Evolutionary conservation across 2,329 filamentous ascomycete genomes (phyloP), one percentile per base, ranked within the genome.

Genomic region (Rosellinia necatrix): DNA sequence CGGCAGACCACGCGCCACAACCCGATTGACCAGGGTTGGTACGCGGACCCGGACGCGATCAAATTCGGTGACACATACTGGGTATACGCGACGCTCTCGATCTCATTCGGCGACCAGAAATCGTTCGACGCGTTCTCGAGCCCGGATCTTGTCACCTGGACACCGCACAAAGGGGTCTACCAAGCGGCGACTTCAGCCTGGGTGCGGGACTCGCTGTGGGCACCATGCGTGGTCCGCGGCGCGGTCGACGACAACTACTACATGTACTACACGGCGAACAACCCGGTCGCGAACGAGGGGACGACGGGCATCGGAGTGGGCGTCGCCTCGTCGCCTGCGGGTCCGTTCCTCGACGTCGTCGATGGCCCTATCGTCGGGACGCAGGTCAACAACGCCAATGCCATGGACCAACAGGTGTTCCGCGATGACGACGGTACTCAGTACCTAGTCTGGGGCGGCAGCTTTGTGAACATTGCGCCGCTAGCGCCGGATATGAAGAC

Each of bases 61-160:
- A 72, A 76, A 64, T 81, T 78, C 68, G 65, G 75, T 27, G 67
- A 66, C 24, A 55, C 72, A 24, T 80, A 77, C 67, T 81, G 76
- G 76, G 73, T 80, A 17, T 81, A 74, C 62, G 75, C 78, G 4
- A 80, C 77, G 1, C 69, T 72, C 3, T 80, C 78, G 2, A 68
- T 67, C 27, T 61, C 67, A 8, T 80, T 79, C 59, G 73, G 76
- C 17, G 46, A 75, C 22, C 78, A 81, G 65, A 79, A 75, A 0
- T 78, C 76, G 60, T 71, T 81, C 38, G 78, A 81, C 58, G 77
- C 77, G 47, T 81, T 81, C 66, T 80, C 78, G 2, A 79, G 76
- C 9, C 69, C 72, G 0, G 78, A 81, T 54, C 67, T 81, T 38
- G 63, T 80, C 35, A 70, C 75, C 50, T 81, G 78, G 78, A 78